Evolutionary conservation across 352 stramenopile species (phyloP), one percentile per base, ranked within the genome.

Genomic region (Globisporangium okanoganense): DNA sequence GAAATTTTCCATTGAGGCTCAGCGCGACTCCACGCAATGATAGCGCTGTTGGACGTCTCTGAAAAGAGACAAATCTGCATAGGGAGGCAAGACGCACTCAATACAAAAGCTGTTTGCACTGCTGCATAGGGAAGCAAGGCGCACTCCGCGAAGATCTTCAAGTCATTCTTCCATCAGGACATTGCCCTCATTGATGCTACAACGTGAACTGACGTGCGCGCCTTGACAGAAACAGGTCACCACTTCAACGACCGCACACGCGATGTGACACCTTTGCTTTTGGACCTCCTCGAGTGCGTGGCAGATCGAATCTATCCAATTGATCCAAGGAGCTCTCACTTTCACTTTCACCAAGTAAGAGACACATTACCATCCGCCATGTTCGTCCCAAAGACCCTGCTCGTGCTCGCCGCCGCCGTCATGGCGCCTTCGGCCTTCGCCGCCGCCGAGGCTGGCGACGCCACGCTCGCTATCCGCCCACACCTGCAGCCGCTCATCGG

Each of bases 371-470:
- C 36, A 45, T 12, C 8, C 41, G 12, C 5, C 25, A 74, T 74
- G 67, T 47, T 71, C 56, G 55, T 64, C 60, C 51, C 54, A 53
- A 71, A 66, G 59, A 40, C 63, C 14, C 25, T 71, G 22, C n/a
- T 61, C 44, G 51, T 50, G 20, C 24, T 69, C 60, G 25, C 63
- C 31, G 47, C 61, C 12, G 50, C 36, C 9, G 29, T 54, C 10
- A 29, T 29, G 24, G 58, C 55, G 1, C 7, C 64, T 6, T 48
- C 59, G 20, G 49, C 45, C 8, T 27, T 61, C 40, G 47, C 51
- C 27, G 47, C 51, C 27, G 22, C 44, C 24, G 22, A 67, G 54
- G 33, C 35, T 27, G 3, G 18, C 27, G 40, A 58, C 36, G 29
- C 48, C 9, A 14, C 45, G 24, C 24, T 47, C 9, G 18, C 35